Percentiles rank a stretch among this genome's conserved stretches.
These are phyloP conservation scores for Entomortierella beljakovae DNA, from an alignment of 192 early-diverging fungal species.

Conservation along the genomic window DNA sequence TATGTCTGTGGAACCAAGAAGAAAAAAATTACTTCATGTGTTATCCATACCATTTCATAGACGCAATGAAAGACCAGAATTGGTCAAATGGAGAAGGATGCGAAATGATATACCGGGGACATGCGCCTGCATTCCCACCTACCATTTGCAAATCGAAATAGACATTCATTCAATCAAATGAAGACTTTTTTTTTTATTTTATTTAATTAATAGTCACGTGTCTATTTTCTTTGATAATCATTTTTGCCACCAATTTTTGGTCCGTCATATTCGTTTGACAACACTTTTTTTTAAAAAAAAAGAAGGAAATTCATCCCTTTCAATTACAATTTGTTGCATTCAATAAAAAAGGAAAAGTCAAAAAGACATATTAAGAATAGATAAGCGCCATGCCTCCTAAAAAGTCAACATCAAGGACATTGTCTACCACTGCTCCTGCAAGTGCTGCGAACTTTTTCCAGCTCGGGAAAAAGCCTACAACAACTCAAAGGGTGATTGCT, in stretches of 20 bases:
- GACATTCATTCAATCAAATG: too few relatives aligned
- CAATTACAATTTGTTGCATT: neutral
- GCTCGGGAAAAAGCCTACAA: slow-evolving; percentile 19
- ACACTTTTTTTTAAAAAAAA: neutral
- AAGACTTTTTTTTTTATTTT: too few relatives aligned
- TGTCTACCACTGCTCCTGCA: neutral
- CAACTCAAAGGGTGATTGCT: slow-evolving; percentile 4
- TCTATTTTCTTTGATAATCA: neutral
- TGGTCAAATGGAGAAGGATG: too few relatives aligned
- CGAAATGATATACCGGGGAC: too few relatives aligned
- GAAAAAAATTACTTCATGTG: too few relatives aligned
- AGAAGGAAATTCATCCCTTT: neutral
- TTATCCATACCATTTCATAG: too few relatives aligned
- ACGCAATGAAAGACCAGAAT: too few relatives aligned
- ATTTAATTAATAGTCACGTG: too few relatives aligned
- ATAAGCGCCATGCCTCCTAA: neutral
- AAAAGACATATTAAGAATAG: neutral
- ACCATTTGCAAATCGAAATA: too few relatives aligned
- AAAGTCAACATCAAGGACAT: slow-evolving; percentile 12
- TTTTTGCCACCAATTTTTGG: slow-evolving; percentile 1
- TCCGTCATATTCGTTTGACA: neutral
- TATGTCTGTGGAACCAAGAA: too few relatives aligned
- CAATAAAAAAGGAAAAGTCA: neutral
- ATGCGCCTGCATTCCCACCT: too few relatives aligned
- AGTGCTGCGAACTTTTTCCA: slow-evolving; percentile 24